phyloP scores from a whole-genome alignment of 352 stramenopile species.

The Achlya hypogyna region DNA sequence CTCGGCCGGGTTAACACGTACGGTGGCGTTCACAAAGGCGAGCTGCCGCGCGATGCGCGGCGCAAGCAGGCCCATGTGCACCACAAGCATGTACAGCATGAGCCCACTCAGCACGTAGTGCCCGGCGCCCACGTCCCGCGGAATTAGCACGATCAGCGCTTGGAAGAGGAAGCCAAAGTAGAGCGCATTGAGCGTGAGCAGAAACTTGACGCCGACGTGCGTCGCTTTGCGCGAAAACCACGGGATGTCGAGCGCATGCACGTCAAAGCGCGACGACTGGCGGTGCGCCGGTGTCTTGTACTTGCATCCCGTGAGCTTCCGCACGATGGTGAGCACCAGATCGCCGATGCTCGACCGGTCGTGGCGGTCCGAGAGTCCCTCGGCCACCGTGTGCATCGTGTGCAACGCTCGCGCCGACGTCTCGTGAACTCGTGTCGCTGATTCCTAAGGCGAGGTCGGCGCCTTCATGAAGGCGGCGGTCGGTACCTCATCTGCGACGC shows the following conservation, averaged over 20 bases:
- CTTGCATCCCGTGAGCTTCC: slow-evolving; percentile 9
- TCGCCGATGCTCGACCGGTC: slow-evolving; percentile 18
- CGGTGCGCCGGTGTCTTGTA: not conserved
- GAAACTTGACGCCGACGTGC: slow-evolving; percentile 13
- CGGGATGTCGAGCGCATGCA: not conserved
- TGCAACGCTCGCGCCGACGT: not conserved
- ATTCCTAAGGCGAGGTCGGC: not conserved
- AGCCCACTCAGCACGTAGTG: not conserved
- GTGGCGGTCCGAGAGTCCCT: slow-evolving; percentile 4
- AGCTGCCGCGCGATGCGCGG: slow-evolving; percentile 16
- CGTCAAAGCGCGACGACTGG: not conserved
- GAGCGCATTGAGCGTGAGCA: slow-evolving; percentile 17
- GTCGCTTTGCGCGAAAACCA: slow-evolving; percentile 14
- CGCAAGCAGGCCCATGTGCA: slow-evolving; percentile 14
- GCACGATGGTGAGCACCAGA: not conserved
- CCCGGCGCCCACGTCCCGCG: not conserved
- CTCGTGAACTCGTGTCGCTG: not conserved
- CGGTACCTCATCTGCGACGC: not conserved
- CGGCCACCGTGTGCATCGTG: slow-evolving; percentile 5
- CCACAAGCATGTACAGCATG: not conserved
- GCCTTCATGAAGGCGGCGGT: not conserved
- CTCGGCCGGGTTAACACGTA: slow-evolving; percentile 11
- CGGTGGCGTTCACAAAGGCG: slow-evolving; percentile 16
- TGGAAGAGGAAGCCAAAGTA: slow-evolving; percentile 18
- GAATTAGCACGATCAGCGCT: slow-evolving; percentile 9